Percentiles rank a stretch among this genome's conserved stretches.
phyloP scores from a whole-genome alignment of 2,329 filamentous ascomycete species.

The Grosmannia huntii region DNA sequence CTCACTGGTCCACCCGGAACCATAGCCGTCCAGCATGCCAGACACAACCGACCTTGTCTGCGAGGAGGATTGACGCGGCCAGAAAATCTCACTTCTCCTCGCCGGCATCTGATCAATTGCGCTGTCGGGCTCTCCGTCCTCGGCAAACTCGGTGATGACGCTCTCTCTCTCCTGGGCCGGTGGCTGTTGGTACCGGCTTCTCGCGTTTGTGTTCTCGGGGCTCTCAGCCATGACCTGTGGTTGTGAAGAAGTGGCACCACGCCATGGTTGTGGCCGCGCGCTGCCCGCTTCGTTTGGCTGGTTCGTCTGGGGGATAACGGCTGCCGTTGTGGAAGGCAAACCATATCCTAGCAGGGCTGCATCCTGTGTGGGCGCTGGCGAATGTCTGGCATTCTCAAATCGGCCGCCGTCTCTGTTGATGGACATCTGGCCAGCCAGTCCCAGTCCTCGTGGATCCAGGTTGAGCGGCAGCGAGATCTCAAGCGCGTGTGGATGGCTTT shows the following conservation, averaged over 20 bases:
- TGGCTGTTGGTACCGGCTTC: neutral
- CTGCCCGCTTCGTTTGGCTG: neutral
- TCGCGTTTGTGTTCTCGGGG: neutral
- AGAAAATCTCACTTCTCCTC: neutral
- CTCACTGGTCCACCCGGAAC: neutral
- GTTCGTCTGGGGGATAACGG: neutral
- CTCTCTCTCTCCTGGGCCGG: slow-evolving; percentile 23
- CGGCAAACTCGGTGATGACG: slow-evolving; percentile 39
- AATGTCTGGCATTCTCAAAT: neutral
- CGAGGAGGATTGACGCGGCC: neutral
- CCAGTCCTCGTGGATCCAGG: neutral
- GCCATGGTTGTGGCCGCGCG: neutral
- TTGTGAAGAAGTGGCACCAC: neutral
- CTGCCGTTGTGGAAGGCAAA: neutral
- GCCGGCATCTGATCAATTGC: neutral
- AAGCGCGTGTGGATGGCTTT: neutral
- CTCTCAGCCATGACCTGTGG: neutral
- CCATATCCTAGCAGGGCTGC: neutral
- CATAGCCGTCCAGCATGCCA: neutral
- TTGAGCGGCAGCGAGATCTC: neutral
- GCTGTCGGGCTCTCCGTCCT: slow-evolving; percentile 27
- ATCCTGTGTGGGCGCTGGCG: neutral
- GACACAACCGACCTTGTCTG: neutral
- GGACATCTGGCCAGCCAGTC: neutral
- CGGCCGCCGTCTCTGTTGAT: neutral